Conservation (phyloP, 495 filamentous ascomycete genomes). For the Aspergillus ostianus region DNA sequence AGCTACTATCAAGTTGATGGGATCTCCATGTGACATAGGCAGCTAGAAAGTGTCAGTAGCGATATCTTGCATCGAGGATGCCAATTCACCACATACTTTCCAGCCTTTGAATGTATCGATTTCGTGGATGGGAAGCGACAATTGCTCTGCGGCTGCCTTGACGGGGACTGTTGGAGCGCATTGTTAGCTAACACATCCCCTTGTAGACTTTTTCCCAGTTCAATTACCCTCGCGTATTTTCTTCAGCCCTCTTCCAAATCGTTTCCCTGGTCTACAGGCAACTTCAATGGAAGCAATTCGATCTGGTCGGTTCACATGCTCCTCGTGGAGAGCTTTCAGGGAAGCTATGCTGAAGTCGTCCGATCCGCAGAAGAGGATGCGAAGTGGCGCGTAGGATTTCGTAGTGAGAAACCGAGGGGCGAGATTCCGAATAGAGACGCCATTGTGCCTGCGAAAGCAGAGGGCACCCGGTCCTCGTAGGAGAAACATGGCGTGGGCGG, state of each 20-base stretch:
- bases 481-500: constrained; percentile 24
- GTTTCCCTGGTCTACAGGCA: constrained; percentile 75
- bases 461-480: constrained; percentile 20
- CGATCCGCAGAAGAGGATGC: constrained; percentile 95
- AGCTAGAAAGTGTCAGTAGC: constrained; percentile 44
- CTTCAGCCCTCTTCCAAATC: constrained; percentile 69
- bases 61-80: background rate
- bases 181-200: constrained; percentile 13
- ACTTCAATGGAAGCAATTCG: constrained; percentile 84
- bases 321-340: constrained; percentile 64
- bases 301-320: constrained; percentile 51
- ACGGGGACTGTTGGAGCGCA: constrained; percentile 62
- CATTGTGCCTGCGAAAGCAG: constrained; percentile 21
- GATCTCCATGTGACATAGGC: constrained; percentile 46
- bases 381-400: constrained; percentile 59
- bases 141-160: constrained; percentile 57
- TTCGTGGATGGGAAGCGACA: constrained; percentile 68
- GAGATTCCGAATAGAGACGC: constrained; percentile 9
- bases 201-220: constrained; percentile 6
- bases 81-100: constrained; percentile 49
- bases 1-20: constrained; percentile 81
- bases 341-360: constrained; percentile 87
- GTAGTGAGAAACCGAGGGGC: constrained; percentile 28
- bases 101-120: constrained; percentile 79
- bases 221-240: constrained; percentile 62